Conservation (phyloP, 2,329 filamentous ascomycete genomes). For the Kalmusia sp. region DNA sequence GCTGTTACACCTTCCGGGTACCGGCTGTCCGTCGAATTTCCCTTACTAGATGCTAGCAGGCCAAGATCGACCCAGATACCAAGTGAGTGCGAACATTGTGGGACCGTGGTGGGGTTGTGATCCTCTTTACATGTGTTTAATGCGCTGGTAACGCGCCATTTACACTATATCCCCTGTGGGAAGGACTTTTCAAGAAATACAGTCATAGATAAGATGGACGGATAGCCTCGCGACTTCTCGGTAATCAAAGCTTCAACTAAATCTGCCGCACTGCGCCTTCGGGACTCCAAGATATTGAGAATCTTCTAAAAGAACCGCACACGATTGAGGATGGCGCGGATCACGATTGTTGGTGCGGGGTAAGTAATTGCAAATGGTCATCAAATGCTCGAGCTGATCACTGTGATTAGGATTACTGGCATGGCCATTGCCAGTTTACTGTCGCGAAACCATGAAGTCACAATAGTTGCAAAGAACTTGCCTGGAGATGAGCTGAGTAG, state of each 20-base stretch:
- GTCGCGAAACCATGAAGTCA: slow-evolving; percentile 30
- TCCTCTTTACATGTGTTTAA: neutral
- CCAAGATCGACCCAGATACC: neutral
- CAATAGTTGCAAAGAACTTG: slow-evolving; percentile 42
- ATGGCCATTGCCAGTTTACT: slow-evolving; percentile 39
- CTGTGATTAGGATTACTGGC: slow-evolving; percentile 17
- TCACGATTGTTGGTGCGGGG: neutral
- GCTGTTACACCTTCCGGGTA: neutral
- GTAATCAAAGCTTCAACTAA: too few relatives aligned
- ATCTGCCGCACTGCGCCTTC: too few relatives aligned
- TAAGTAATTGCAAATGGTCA: neutral
- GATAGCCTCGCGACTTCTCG: neutral
- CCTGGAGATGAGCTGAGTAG: slow-evolving; percentile 32
- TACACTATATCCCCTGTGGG: too few relatives aligned
- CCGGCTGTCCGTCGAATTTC: neutral
- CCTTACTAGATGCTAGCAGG: neutral
- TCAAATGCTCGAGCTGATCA: neutral
- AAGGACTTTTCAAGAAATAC: too few relatives aligned
- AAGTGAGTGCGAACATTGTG: neutral
- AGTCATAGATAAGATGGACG: neutral
- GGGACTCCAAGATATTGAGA: too few relatives aligned
- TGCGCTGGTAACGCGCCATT: neutral
- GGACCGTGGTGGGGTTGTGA: neutral
- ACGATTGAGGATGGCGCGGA: neutral
- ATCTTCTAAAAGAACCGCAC: neutral